Evolutionary conservation across 176 grass and related monocot genomes (phyloP).

Genomic region (Oryza glumipatula): DNA sequence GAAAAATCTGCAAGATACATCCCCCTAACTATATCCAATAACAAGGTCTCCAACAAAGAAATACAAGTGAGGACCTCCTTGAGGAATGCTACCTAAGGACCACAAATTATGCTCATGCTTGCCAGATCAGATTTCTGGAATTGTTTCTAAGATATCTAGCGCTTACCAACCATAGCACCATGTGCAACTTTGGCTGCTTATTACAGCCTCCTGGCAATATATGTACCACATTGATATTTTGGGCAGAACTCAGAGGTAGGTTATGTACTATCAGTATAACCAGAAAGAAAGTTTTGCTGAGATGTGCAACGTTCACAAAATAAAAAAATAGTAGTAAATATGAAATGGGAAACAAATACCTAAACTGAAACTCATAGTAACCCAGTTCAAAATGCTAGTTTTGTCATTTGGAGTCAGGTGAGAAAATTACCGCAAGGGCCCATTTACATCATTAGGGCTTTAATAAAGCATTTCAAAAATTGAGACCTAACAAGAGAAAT

Average conservation of each 20-base stretch:
- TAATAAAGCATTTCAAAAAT: conserved; percentile 9
- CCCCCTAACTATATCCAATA: conserved; percentile 35
- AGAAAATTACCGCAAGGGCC: neutral
- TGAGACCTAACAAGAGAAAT: conserved; percentile 10
- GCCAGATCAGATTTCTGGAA: conserved; percentile 24
- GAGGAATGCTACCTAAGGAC: conserved; percentile 20
- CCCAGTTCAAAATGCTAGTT: neutral
- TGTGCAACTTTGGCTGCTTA: neutral
- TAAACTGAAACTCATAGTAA: neutral
- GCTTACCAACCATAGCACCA: conserved; percentile 8
- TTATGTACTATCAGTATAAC: no score
- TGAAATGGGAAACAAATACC: neutral
- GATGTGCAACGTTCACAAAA: neutral
- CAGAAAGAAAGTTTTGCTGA: neutral
- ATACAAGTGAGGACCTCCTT: conserved; percentile 11
- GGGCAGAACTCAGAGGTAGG: neutral
- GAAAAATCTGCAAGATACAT: conserved; percentile 34
- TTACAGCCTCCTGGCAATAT: neutral
- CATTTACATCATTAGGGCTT: neutral
- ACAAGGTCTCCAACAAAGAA: conserved; percentile 10
- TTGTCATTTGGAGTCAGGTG: neutral
- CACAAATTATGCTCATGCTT: conserved; percentile 15
- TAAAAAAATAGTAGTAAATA: neutral
- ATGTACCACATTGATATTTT: conserved; percentile 24
- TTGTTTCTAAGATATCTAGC: conserved; percentile 4